Evolutionary conservation across 1,284 basidiomycete genomes (phyloP), one percentile per base, ranked within the genome.

Genomic region (Puccinia novopanici): DNA sequence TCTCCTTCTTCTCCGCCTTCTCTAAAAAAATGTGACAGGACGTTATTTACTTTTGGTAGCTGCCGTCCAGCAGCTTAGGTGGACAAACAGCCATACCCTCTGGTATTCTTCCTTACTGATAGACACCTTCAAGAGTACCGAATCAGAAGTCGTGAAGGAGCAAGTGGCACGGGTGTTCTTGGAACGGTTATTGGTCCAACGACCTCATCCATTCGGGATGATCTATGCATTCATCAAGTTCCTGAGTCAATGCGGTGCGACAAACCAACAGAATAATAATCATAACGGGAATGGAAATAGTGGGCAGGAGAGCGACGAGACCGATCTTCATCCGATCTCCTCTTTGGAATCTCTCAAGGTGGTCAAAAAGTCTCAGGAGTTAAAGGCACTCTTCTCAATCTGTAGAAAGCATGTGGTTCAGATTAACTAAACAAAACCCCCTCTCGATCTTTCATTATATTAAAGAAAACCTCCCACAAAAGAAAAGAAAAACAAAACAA

Each of bases 151-250:
- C 59, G 92, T 97, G 87, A 90, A 91, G 83, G 96, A 98, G 87
- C 90, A 96, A 83, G 91, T 97, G 87, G 92, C 93, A 57, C 92
- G 92, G 81, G 93, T 97, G 42, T 89, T 99, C 40, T 88, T 99
- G 83, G 95, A 98, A 86, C 91, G 96, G 54, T 92, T 98, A 87
- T 90, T 98, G 81, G 94, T 94, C 77, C 91, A 94, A 85, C 91
- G 94, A 61, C 96, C 96, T 75, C 95, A 98, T 84, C 95, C 96
- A n/a, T 98, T 95, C 94, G 96, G 95, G 81, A 91, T 95, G 61
- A 87, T 98, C 82, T 91, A 94, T 83, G 94, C 94, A 1, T 97
- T 98, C 87, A 94, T 95, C 84, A 94, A 97, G 87, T 87, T 96
- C 81, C 89, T 95, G 74, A 90, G 91, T 42, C 40, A 68, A n/a